Conservation (phyloP, 2,329 filamentous ascomycete genomes). For the Chaetomium sp. region DNA sequence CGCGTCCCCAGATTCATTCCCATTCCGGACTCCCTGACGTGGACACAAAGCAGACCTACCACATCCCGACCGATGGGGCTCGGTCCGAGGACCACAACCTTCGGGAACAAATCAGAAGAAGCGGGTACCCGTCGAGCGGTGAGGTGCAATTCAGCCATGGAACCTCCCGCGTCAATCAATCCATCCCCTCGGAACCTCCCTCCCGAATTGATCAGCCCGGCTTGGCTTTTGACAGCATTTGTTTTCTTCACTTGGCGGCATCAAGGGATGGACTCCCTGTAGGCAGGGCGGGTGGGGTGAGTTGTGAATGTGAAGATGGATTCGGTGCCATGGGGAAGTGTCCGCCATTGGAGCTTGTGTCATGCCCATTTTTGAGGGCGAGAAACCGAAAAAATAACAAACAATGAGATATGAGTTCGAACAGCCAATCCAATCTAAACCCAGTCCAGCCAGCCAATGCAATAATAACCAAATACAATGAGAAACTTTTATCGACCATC, state of each 20-base stretch:
- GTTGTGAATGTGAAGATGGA: neutral
- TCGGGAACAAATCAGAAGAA: conserved; percentile 2
- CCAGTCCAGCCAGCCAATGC: conserved; percentile 14
- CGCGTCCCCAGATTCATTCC: neutral
- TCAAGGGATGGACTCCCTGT: neutral
- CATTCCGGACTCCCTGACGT: conserved; percentile 1
- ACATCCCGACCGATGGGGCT: neutral
- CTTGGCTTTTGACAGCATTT: conserved; percentile 2
- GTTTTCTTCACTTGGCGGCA: neutral
- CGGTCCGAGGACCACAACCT: neutral
- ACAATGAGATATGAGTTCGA: neutral
- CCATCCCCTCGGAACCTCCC: conserved; percentile 1
- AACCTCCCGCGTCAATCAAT: neutral
- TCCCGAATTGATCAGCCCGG: conserved; percentile 12
- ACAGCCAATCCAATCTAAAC: conserved; percentile 15
- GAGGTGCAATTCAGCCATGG: neutral
- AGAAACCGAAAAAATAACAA: neutral
- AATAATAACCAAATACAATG: conserved; percentile 1
- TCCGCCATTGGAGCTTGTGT: conserved; percentile 12
- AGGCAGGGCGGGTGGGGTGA: neutral
- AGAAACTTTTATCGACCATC: conserved; percentile 13
- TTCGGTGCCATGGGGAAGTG: neutral
- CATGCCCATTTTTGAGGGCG: neutral
- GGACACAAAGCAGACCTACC: conserved; percentile 14
- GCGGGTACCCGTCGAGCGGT: conserved; percentile 3